phyloP scores from a whole-genome alignment of 2,329 filamentous ascomycete species.

The Lachnellula willkommii region DNA sequence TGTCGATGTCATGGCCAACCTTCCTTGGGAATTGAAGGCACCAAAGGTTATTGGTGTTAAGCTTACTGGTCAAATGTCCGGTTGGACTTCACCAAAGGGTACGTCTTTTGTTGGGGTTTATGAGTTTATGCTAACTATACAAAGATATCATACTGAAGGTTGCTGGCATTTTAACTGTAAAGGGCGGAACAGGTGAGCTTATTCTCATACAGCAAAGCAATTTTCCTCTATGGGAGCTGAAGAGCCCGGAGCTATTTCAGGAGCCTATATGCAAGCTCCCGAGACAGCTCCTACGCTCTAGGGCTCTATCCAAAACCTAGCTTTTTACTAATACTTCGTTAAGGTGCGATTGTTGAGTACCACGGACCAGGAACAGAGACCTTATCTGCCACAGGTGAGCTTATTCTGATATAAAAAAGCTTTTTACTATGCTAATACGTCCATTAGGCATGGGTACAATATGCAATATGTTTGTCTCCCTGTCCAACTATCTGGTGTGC shows the following conservation, averaged over 20 bases:
- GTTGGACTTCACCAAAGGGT: constrained; percentile 94
- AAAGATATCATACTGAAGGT: constrained; percentile 95
- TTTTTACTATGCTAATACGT: too few species aligned
- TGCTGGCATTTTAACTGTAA: constrained; percentile 92
- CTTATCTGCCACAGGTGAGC: constrained; percentile 74
- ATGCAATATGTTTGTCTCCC: constrained; percentile 49
- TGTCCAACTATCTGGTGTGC: constrained; percentile 20
- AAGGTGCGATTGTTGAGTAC: too few species aligned
- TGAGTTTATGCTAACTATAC: constrained; percentile 1
- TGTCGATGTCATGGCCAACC: constrained; percentile 95
- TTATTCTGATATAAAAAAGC: too few species aligned
- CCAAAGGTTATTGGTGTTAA: constrained; percentile 96
- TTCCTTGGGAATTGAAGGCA: constrained; percentile 97
- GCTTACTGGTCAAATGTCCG: constrained; percentile 80
- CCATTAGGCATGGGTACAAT: constrained; percentile 89
- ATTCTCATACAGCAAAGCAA: too few species aligned
- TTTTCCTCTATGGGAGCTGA: too few species aligned
- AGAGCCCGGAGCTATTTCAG: too few species aligned
- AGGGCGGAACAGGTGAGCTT: constrained; percentile 97
- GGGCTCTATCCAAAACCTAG: too few species aligned
- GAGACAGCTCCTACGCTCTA: too few species aligned
- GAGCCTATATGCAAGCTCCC: too few species aligned
- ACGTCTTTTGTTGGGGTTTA: constrained; percentile 32
- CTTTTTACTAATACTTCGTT: too few species aligned
- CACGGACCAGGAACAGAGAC: constrained; percentile 68